A percentile compares a stretch with the other conserved stretches of the same genome.
Conservation (phyloP, 2,329 filamentous ascomycete species). For the Aspergillus sp. region DNA sequence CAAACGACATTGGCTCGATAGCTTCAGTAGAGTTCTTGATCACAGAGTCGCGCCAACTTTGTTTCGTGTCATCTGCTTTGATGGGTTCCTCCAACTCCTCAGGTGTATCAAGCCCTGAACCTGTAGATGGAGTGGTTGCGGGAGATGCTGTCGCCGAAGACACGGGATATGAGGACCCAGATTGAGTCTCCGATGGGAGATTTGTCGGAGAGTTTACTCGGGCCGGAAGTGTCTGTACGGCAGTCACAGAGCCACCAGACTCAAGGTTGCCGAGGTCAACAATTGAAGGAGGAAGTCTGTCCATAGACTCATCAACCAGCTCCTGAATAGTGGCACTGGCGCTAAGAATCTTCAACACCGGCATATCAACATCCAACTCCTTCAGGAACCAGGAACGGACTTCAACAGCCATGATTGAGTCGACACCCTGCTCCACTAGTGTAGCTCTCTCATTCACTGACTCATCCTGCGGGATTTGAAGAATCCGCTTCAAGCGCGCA, state of each 20-base stretch:
- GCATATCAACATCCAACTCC: slow-evolving; percentile 44
- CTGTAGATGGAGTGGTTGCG: too few relatives aligned
- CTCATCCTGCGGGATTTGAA: not conserved
- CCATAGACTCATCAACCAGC: not conserved
- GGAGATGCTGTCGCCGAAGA: too few relatives aligned
- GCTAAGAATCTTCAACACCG: slow-evolving; percentile 39
- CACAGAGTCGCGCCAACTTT: too few relatives aligned
- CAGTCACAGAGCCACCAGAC: too few relatives aligned
- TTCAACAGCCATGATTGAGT: slow-evolving; percentile 40
- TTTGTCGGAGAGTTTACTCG: too few relatives aligned
- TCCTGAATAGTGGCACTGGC: not conserved
- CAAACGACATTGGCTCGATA: slow-evolving; percentile 32
- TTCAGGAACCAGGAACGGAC: slow-evolving; percentile 50
- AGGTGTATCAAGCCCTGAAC: too few relatives aligned
- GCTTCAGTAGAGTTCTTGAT: not conserved
- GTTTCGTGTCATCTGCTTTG: too few relatives aligned
- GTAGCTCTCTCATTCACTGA: not conserved
- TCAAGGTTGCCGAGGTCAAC: too few relatives aligned
- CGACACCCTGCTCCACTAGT: slow-evolving; percentile 32
- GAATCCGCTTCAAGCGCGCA: not conserved
- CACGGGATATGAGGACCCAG: too few relatives aligned
- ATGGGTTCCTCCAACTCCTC: too few relatives aligned
- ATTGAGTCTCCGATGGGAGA: too few relatives aligned
- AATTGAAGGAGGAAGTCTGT: not conserved
- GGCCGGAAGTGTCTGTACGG: too few relatives aligned